Conservation (phyloP, 2,329 filamentous ascomycete species). For the Fusarium sp. region DNA sequence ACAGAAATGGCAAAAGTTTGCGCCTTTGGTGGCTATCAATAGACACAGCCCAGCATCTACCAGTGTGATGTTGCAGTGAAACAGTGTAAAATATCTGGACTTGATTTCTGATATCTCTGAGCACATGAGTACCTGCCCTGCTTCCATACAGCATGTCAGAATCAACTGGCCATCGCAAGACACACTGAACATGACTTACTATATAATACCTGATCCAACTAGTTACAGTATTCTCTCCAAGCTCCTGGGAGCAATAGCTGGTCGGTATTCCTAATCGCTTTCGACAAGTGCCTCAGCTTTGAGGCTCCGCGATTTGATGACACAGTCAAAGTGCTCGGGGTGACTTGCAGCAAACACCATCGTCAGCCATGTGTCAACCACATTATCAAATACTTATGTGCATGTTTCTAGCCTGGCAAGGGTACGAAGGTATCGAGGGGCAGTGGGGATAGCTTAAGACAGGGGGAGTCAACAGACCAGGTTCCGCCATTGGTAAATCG, state of each 20-base stretch:
- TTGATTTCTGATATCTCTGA: not conserved
- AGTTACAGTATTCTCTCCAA: not conserved
- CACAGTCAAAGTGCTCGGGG: slow-evolving; percentile 50
- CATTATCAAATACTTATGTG: not conserved
- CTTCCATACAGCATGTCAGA: not conserved
- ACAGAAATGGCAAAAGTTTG: not conserved
- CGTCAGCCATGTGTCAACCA: not conserved
- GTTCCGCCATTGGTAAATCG: slow-evolving; percentile 50
- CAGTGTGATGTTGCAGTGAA: not conserved
- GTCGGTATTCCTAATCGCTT: not conserved
- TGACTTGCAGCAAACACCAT: slow-evolving; percentile 38
- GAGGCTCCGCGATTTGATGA: slow-evolving; percentile 36
- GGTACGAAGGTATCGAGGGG: not conserved
- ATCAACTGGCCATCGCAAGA: slow-evolving; percentile 3
- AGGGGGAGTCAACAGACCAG: slow-evolving; percentile 42
- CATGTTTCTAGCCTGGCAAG: not conserved
- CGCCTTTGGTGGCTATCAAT: not conserved
- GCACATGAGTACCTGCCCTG: not conserved
- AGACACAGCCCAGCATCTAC: not conserved
- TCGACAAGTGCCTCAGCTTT: slow-evolving; percentile 29
- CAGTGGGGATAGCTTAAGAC: not conserved
- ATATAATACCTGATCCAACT: not conserved
- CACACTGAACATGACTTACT: not conserved
- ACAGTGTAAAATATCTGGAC: not conserved
- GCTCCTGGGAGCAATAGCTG: not conserved